Conservation (phyloP, 73 alveolate genomes). For the Paramecium primaurelia region DNA sequence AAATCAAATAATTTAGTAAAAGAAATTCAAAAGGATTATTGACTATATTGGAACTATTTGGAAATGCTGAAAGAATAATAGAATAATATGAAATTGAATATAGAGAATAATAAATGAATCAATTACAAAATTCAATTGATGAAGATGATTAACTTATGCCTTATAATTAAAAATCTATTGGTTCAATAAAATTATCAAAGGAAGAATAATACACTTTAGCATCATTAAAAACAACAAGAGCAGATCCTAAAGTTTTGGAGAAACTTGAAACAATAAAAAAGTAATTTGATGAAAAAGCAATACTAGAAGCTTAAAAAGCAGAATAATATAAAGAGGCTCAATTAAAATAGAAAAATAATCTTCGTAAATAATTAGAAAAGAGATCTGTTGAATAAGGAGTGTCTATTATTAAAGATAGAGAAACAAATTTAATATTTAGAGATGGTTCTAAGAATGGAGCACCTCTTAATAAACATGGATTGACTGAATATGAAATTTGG, state of each 20-base stretch:
- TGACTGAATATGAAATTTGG: slow-evolving; percentile 51
- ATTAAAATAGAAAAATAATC: slow-evolving; percentile 30
- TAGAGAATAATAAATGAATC: slow-evolving; percentile 49
- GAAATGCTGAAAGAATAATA: slow-evolving; percentile 72
- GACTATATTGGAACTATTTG: slow-evolving; percentile 73
- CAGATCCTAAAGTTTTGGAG: slow-evolving; percentile 66
- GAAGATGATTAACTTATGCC: neutral
- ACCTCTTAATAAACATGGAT: slow-evolving; percentile 49
- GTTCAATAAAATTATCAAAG: neutral
- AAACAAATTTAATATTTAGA: slow-evolving; percentile 54
- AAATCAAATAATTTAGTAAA: slow-evolving; percentile 64
- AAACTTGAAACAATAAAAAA: slow-evolving; percentile 48
- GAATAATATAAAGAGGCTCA: slow-evolving; percentile 50
- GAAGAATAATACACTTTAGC: slow-evolving; percentile 61
- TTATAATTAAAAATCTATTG: neutral
- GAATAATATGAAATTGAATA: slow-evolving; percentile 55
- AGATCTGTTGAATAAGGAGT: slow-evolving; percentile 66
- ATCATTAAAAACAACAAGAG: slow-evolving; percentile 63
- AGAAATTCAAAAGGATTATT: slow-evolving; percentile 70
- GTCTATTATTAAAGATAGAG: slow-evolving; percentile 59
- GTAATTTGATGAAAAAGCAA: slow-evolving; percentile 62
- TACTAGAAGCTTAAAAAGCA: slow-evolving; percentile 19
- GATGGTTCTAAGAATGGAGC: slow-evolving; percentile 57
- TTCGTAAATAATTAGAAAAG: slow-evolving; percentile 67
- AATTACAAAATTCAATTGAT: neutral